A percentile compares a stretch with the other conserved stretches of the same genome.
phyloP scores from a whole-genome alignment of 1,139 yeast genomes.

The Candida pseudocylindracea region DNA sequence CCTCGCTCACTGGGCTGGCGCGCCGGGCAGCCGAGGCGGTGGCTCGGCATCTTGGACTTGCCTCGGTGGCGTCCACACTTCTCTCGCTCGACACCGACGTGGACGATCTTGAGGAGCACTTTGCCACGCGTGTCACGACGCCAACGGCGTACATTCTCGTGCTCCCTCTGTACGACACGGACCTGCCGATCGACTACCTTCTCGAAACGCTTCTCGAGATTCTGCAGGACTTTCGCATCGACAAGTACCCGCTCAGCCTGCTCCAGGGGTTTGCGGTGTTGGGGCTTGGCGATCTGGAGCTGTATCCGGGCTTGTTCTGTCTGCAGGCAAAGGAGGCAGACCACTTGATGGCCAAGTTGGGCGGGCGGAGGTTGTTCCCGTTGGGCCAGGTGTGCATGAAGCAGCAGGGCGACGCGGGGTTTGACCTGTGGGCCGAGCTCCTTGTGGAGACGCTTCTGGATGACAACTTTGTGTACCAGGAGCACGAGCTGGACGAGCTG shows the following conservation, averaged over 20 bases:
- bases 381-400: constrained; percentile 74
- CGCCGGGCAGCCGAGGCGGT: constrained; percentile 41
- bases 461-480: constrained; percentile 34
- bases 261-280: constrained; percentile 66
- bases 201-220: constrained; percentile 65
- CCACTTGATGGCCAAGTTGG: constrained; percentile 56
- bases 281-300: constrained; percentile 75
- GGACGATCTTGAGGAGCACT: constrained; percentile 68
- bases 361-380: constrained; percentile 70
- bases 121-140: constrained; percentile 6
- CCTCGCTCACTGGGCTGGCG: constrained; percentile 71
- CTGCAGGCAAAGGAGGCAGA: constrained; percentile 69
- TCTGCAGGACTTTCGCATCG: constrained; percentile 66
- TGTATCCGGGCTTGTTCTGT: constrained; percentile 65
- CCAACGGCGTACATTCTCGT: constrained; percentile 30
- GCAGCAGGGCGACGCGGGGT: constrained; percentile 34
- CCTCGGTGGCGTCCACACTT: constrained; percentile 21
- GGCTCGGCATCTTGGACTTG: constrained; percentile 10
- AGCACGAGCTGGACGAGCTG: constrained; percentile 15
- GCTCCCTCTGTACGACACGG: constrained; percentile 81
- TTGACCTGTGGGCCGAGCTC: constrained; percentile 45
- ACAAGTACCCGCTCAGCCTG: constrained; percentile 47
- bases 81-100: constrained; percentile 61
- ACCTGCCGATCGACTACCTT: constrained; percentile 78
- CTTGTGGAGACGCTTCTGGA: constrained; percentile 40